Evolutionary conservation across 2,329 filamentous ascomycete species (phyloP).

Genomic region (Colletotrichum orchidophilum): DNA sequence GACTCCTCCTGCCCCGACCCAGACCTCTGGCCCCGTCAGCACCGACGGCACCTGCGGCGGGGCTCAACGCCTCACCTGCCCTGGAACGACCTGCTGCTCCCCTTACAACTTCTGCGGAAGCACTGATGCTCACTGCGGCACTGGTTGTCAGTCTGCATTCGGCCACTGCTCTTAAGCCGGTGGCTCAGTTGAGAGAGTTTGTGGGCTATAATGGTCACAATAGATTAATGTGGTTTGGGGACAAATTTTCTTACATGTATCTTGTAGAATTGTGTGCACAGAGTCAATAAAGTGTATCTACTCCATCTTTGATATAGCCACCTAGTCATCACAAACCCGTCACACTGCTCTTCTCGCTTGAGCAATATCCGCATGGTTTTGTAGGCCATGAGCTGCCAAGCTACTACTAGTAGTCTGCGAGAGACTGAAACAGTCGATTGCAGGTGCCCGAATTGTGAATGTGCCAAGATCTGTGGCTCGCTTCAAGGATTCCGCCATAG

Average conservation of each 20-base stretch:
- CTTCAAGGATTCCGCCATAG: neutral
- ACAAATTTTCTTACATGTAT: conserved; percentile 3
- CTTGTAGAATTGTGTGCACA: conserved; percentile 5
- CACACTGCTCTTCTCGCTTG: accelerated
- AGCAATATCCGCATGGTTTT: neutral
- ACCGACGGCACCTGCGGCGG: conserved; percentile 29
- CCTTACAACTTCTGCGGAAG: conserved; percentile 36
- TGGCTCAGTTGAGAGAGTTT: neutral
- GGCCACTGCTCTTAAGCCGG: conserved; percentile 18
- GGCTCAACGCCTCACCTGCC: conserved; percentile 19
- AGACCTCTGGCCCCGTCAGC: conserved; percentile 18
- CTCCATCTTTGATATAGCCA: conserved; percentile 5
- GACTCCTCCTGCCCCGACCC: conserved; percentile 9
- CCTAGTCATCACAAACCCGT: neutral
- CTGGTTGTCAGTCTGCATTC: conserved; percentile 30
- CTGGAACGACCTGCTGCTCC: conserved; percentile 33
- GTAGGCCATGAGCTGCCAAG: neutral
- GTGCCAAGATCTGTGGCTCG: neutral
- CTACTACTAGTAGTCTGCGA: too few species aligned
- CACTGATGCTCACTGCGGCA: conserved; percentile 35
- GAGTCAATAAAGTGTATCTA: conserved; percentile 16
- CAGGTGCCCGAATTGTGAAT: neutral
- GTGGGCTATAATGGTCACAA: neutral
- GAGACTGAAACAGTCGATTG: neutral
- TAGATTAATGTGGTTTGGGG: neutral